Evolutionary conservation across 148 eudicot genomes (phyloP).

Genomic region (Gaultheria prostrata): DNA sequence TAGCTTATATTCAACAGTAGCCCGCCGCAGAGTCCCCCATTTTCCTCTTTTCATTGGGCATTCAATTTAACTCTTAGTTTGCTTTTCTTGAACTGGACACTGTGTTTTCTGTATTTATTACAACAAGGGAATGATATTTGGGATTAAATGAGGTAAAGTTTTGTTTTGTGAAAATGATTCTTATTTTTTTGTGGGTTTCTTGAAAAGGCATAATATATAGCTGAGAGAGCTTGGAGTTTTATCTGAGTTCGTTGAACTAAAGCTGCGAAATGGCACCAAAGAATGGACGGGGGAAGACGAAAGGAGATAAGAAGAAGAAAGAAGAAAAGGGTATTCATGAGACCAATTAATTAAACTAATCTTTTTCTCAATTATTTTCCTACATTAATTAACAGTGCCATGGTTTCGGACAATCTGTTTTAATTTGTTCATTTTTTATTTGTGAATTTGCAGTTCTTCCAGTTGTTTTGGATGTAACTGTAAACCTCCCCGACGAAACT

Average conservation of each 20-base stretch:
- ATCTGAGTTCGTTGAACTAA: neutral
- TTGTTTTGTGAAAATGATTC: neutral
- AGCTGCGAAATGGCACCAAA: slow-evolving; percentile 80
- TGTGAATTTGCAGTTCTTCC: slow-evolving; percentile 76
- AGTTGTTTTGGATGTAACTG: slow-evolving; percentile 66
- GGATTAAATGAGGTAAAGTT: neutral
- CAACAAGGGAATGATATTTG: neutral
- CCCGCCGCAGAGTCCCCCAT: too few species aligned
- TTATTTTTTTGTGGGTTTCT: neutral
- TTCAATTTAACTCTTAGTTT: neutral
- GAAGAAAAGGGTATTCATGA: slow-evolving; percentile 78
- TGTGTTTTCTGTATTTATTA: neutral
- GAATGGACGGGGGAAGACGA: slow-evolving; percentile 81
- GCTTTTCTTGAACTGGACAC: neutral
- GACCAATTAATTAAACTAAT: neutral
- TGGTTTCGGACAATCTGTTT: neutral
- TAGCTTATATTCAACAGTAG: too few species aligned
- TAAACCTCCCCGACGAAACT: slow-evolving; percentile 83
- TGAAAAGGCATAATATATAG: neutral
- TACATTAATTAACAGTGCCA: neutral
- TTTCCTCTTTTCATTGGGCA: neutral
- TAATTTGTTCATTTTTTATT: neutral
- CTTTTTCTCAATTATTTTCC: neutral
- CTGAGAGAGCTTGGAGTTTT: neutral
- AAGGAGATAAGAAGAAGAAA: slow-evolving; percentile 97